Conservation (phyloP, 2,329 filamentous ascomycete species). For the Nannizzia gypsea region DNA sequence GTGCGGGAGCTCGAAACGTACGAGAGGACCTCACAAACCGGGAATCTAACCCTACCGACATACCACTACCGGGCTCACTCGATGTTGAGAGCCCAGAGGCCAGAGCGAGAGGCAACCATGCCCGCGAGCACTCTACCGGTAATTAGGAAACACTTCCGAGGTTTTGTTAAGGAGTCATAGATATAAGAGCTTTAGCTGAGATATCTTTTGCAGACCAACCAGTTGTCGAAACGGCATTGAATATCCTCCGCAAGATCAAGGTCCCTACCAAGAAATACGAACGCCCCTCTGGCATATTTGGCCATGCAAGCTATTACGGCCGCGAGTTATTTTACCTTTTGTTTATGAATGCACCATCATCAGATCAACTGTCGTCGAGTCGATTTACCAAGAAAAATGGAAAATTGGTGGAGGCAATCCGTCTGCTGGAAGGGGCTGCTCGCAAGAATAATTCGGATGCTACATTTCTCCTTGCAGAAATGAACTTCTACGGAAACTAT, state of each 20-base stretch:
- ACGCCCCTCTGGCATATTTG: slow-evolving; percentile 48
- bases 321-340: slow-evolving; percentile 51
- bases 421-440: slow-evolving; percentile 48
- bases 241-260: slow-evolving; percentile 13
- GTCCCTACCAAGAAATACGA: slow-evolving; percentile 16
- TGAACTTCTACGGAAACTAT: slow-evolving; percentile 96
- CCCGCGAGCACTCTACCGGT: background rate
- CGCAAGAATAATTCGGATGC: slow-evolving; percentile 57
- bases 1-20: slow-evolving; percentile 5
- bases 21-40: background rate
- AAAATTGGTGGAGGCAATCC: slow-evolving; percentile 46
- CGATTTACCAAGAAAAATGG: slow-evolving; percentile 23
- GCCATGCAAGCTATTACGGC: slow-evolving; percentile 48
- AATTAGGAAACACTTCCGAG: background rate
- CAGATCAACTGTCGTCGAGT: slow-evolving; percentile 32
- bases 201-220: slow-evolving; percentile 12
- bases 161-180: background rate
- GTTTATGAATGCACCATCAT: slow-evolving; percentile 51
- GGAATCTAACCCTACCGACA: background rate
- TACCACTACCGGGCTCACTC: background rate
- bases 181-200: background rate
- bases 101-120: background rate
- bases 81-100: background rate
- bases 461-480: slow-evolving; percentile 75
- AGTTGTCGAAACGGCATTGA: slow-evolving; percentile 14